A percentile compares a stretch with the other conserved stretches of the same genome.
These are phyloP conservation scores for Kokia cookei DNA, from an alignment of 441 rosid genomes.

Conservation along the genomic window DNA sequence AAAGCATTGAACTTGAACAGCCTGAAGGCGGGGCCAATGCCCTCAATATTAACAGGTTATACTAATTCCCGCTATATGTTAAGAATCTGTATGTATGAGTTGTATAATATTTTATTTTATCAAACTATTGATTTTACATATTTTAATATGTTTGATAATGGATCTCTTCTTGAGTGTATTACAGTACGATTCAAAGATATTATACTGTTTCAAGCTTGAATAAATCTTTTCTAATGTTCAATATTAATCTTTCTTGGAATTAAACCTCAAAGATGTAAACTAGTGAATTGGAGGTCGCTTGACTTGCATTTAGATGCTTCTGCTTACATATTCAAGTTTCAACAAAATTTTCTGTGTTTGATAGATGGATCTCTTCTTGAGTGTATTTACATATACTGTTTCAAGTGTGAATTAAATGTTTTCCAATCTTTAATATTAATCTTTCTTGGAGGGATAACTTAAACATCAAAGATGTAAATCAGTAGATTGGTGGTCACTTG, in stretches of 20 bases:
- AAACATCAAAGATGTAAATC: conserved; percentile 8
- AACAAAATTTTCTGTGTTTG: not conserved
- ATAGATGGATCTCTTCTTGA: not conserved
- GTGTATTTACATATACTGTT: not conserved
- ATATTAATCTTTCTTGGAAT: not conserved
- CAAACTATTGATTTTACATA: not conserved
- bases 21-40: conserved; percentile 81
- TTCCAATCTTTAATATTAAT: not conserved
- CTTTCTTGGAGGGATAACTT: not conserved
- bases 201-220: not conserved
- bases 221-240: not conserved
- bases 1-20: conserved; percentile 49
- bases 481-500: not conserved
- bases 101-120: not conserved
- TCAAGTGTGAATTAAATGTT: not conserved
- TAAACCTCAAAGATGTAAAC: not conserved
- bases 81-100: not conserved
- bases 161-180: not conserved
- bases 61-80: not conserved
- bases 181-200: not conserved
- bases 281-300: not conserved
- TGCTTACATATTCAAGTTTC: not conserved
- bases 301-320: not conserved
- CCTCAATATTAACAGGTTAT: conserved; percentile 64
- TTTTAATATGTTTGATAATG: not conserved